Conservation (phyloP, 2,329 filamentous ascomycete genomes). For the Dactylonectria macrodidyma region DNA sequence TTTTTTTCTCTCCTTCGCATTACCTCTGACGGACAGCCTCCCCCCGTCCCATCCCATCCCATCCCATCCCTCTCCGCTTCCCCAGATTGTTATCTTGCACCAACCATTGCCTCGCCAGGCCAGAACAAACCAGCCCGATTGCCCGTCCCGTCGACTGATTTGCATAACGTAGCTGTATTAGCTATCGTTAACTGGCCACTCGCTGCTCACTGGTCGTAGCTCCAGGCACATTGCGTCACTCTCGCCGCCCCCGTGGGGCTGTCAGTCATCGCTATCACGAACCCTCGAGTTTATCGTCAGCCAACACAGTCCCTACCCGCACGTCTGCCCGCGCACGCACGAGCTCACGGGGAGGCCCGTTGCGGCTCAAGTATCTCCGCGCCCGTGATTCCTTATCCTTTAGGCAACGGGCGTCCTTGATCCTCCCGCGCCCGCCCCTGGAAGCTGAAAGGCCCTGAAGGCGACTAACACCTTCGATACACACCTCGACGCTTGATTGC, state of each 20-base stretch:
- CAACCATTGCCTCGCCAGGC: conserved; percentile 43
- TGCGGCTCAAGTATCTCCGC: conserved; percentile 44
- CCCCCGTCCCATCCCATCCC: conserved; percentile 16
- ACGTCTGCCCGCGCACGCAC: neutral
- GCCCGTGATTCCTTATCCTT: conserved; percentile 41
- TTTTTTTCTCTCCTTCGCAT: conserved; percentile 35
- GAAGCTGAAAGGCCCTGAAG: conserved; percentile 16
- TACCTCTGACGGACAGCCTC: neutral
- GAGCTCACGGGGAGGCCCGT: conserved; percentile 36
- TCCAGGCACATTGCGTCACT: conserved; percentile 50
- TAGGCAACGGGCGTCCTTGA: conserved; percentile 47
- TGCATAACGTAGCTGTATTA: conserved; percentile 51
- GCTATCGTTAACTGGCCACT: conserved; percentile 44
- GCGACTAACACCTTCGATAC: conserved; percentile 14
- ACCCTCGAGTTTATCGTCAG: conserved; percentile 21
- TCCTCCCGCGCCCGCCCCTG: conserved; percentile 31
- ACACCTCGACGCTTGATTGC: conserved; percentile 15
- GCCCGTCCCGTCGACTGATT: conserved; percentile 35
- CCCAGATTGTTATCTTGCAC: conserved; percentile 51
- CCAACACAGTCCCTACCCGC: neutral
- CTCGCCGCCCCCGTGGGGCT: conserved; percentile 44
- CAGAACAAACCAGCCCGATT: conserved; percentile 29
- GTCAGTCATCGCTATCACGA: conserved; percentile 33
- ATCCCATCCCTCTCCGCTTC: conserved; percentile 45
- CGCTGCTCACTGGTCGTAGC: conserved; percentile 47